These are phyloP conservation scores for Sporothrix globosa DNA, from an alignment of 2,329 filamentous ascomycete species.

Conservation along the genomic window DNA sequence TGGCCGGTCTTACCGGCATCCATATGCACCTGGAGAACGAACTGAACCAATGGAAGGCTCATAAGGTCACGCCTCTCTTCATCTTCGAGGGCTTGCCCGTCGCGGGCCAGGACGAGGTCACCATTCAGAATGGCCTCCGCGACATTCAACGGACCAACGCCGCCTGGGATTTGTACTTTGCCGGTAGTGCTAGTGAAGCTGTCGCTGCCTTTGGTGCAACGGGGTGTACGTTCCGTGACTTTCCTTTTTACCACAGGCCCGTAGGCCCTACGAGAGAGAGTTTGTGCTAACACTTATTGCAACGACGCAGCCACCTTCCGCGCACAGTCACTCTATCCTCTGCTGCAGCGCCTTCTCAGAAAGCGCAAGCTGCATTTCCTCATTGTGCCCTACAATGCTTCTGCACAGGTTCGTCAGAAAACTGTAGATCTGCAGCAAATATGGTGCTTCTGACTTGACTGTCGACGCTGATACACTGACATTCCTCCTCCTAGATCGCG, in stretches of 20 bases:
- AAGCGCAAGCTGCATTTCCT: constrained; percentile 72
- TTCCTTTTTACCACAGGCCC: background rate
- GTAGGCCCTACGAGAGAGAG: no score
- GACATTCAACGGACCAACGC: constrained; percentile 72
- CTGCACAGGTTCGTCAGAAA: constrained; percentile 69
- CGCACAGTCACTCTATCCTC: constrained; percentile 72
- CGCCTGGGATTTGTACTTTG: constrained; percentile 87
- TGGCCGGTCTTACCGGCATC: constrained; percentile 85
- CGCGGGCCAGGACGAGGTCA: constrained; percentile 72
- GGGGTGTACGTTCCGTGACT: constrained; percentile 33
- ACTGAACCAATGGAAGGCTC: constrained; percentile 69
- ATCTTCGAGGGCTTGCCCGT: constrained; percentile 88
- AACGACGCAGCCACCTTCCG: constrained; percentile 61
- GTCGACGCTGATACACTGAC: background rate
- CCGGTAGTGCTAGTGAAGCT: constrained; percentile 75
- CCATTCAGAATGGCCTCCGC: constrained; percentile 64
- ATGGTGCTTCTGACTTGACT: no score
- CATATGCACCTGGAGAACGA: constrained; percentile 75
- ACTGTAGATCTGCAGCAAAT: constrained; percentile 22
- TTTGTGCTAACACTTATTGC: background rate
- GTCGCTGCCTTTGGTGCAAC: constrained; percentile 86
- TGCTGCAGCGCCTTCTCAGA: constrained; percentile 74
- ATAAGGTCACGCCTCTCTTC: constrained; percentile 78
- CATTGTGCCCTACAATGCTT: constrained; percentile 84
- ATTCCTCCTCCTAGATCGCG: constrained; percentile 61